Conservation (phyloP, 2,329 filamentous ascomycete species). For the Trichoderma lentiforme region DNA sequence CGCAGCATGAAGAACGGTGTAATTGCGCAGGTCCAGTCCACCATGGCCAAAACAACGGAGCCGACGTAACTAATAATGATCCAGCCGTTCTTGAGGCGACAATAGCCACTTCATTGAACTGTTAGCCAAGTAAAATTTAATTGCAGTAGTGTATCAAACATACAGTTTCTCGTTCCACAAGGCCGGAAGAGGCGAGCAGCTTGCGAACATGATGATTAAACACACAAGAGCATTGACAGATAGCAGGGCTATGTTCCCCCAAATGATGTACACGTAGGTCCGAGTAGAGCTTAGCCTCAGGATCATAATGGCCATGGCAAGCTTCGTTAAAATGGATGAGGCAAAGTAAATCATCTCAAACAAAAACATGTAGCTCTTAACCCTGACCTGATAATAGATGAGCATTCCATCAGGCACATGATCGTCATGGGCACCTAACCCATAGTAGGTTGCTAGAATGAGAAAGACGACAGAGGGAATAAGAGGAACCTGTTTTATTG, state of each 20-base stretch:
- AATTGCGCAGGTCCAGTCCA: not conserved
- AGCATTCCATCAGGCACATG: not conserved
- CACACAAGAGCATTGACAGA: not conserved
- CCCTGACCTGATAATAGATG: not conserved
- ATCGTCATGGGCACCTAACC: not conserved
- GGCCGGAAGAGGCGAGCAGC: not conserved
- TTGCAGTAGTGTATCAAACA: not conserved
- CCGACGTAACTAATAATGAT: conserved; percentile 7
- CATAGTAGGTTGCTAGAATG: not conserved
- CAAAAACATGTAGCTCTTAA: not conserved
- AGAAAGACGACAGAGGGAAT: not conserved
- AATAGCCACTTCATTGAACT: not conserved
- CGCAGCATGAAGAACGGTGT: conserved; percentile 1
- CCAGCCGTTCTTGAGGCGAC: not conserved
- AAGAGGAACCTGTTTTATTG: not conserved
- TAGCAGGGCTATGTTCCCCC: not conserved
- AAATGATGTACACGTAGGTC: not conserved
- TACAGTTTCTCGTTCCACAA: conserved; percentile 1
- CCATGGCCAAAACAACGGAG: not conserved
- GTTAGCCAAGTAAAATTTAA: not conserved
- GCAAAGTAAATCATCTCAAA: conserved; percentile 1
- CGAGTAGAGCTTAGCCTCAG: not conserved
- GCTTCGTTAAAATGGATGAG: not conserved
- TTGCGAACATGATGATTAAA: not conserved
- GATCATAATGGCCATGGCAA: conserved; percentile 4